Conservation (phyloP, 2,329 filamentous ascomycete genomes). For the Triangularia verruculosa region DNA sequence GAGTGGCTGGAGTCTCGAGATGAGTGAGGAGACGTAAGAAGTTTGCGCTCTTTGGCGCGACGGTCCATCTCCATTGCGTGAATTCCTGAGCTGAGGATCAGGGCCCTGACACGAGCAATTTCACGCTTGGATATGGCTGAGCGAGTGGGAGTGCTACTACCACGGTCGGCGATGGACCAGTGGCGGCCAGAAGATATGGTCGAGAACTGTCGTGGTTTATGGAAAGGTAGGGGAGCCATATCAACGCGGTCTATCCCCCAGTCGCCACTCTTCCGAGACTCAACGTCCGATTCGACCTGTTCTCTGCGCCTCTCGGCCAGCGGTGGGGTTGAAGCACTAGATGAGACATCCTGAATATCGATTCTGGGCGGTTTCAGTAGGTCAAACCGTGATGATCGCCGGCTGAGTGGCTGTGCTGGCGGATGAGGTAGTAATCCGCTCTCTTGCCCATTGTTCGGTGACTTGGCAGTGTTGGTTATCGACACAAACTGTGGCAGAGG, state of each 20-base stretch:
- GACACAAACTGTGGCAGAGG: conserved; percentile 50
- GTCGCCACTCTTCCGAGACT: conserved; percentile 34
- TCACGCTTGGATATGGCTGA: conserved; percentile 64
- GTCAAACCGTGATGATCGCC: conserved; percentile 46
- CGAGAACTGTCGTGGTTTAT: conserved; percentile 28
- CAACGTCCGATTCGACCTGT: conserved; percentile 40
- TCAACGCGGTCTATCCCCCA: conserved; percentile 33
- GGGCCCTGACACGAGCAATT: conserved; percentile 70
- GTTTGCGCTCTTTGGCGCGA: conserved; percentile 53
- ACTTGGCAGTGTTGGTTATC: conserved; percentile 31
- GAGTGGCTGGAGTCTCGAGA: conserved; percentile 23
- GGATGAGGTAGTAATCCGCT: conserved; percentile 14
- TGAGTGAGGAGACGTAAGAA: conserved; percentile 33
- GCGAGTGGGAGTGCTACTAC: conserved; percentile 32
- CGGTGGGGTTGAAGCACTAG: conserved; percentile 36
- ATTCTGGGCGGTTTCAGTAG: conserved; percentile 49
- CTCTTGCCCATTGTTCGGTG: conserved; percentile 21
- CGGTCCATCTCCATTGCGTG: conserved; percentile 79
- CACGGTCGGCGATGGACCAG: conserved; percentile 52
- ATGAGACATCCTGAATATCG: conserved; percentile 44
- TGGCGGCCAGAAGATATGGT: conserved; percentile 35
- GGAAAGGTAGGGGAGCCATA: conserved; percentile 28
- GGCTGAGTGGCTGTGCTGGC: conserved; percentile 36
- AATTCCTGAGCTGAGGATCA: conserved; percentile 81
- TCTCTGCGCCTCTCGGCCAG: conserved; percentile 27